Percentiles rank a stretch among this genome's conserved stretches.
These are phyloP conservation scores for Scutellaria minor DNA, from an alignment of 257 asterid genomes.

Conservation along the genomic window DNA sequence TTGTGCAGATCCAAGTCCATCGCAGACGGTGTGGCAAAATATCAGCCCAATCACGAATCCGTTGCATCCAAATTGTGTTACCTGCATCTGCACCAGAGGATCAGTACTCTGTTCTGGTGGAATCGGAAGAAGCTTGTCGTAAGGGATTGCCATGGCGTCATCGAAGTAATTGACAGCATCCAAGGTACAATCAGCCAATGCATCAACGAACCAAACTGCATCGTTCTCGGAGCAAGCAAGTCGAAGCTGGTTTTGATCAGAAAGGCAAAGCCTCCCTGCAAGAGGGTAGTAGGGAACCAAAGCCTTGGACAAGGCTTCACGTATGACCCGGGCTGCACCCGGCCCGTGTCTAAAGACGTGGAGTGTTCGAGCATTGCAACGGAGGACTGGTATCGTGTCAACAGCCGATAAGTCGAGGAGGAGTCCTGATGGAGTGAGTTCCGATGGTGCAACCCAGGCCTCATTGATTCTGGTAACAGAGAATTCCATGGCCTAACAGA, in stretches of 20 bases:
- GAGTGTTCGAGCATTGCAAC: constrained; percentile 59
- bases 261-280: constrained; percentile 48
- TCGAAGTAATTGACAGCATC: constrained; percentile 42
- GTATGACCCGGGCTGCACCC: constrained; percentile 37
- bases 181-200: constrained; percentile 46
- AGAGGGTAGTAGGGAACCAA: constrained; percentile 63
- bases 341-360: constrained; percentile 50
- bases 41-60: constrained; percentile 57
- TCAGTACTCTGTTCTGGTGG: constrained; percentile 30
- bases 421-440: constrained; percentile 43
- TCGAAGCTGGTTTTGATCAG: constrained; percentile 36
- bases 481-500: constrained; percentile 37
- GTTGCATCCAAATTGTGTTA: constrained; percentile 51
- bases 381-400: constrained; percentile 47
- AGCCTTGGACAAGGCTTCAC: constrained; percentile 49
- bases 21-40: constrained; percentile 58
- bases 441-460: constrained; percentile 47
- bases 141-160: constrained; percentile 43
- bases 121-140: constrained; percentile 46
- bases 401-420: constrained; percentile 53
- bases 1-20: constrained; percentile 71
- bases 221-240: constrained; percentile 57
- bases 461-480: constrained; percentile 36
- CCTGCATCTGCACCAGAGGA: constrained; percentile 64
- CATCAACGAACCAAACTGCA: constrained; percentile 55